Conservation (phyloP, 2,329 filamentous ascomycete genomes). For the Paraphoma sp. region DNA sequence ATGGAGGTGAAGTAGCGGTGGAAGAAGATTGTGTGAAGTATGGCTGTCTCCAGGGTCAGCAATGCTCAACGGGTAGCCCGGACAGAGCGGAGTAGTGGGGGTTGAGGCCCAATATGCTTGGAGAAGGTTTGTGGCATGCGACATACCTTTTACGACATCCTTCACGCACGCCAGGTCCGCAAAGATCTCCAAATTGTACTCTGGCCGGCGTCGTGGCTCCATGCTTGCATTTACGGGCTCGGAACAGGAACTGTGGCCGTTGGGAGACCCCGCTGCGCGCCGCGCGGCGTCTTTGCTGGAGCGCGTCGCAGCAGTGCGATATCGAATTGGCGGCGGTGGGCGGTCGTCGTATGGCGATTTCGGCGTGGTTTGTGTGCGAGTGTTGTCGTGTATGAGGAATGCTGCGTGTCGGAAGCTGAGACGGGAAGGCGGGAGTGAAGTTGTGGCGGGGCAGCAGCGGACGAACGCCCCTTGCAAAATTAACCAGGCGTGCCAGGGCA, state of each 20-base stretch:
- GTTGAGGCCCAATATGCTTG: conserved; percentile 10
- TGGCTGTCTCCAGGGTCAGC: conserved; percentile 61
- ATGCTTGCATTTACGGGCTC: conserved; percentile 51
- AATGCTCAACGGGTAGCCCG: conserved; percentile 7
- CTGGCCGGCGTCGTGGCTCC: conserved; percentile 74
- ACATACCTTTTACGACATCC: conserved; percentile 87
- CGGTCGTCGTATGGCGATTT: neutral
- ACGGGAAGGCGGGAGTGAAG: conserved; percentile 3
- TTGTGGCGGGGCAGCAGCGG: conserved; percentile 15
- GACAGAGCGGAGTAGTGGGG: conserved; percentile 7
- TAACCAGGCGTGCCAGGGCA: conserved; percentile 13
- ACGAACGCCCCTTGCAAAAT: conserved; percentile 14
- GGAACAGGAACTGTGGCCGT: conserved; percentile 14
- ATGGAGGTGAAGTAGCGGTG: conserved; percentile 95
- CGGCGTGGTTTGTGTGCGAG: neutral
- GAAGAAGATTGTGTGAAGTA: conserved; percentile 98
- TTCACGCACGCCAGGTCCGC: conserved; percentile 88
- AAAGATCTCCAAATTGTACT: conserved; percentile 93
- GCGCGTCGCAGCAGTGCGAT: conserved; percentile 13
- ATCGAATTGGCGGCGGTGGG: neutral
- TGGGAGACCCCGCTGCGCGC: conserved; percentile 14
- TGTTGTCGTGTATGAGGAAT: conserved; percentile 6
- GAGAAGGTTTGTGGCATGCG: conserved; percentile 9
- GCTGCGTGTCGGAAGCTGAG: conserved; percentile 11
- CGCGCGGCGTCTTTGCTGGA: conserved; percentile 15